Base-by-base conservation (phyloP, 176 grass and related monocot genomes). In the Triticum urartu region DNA sequence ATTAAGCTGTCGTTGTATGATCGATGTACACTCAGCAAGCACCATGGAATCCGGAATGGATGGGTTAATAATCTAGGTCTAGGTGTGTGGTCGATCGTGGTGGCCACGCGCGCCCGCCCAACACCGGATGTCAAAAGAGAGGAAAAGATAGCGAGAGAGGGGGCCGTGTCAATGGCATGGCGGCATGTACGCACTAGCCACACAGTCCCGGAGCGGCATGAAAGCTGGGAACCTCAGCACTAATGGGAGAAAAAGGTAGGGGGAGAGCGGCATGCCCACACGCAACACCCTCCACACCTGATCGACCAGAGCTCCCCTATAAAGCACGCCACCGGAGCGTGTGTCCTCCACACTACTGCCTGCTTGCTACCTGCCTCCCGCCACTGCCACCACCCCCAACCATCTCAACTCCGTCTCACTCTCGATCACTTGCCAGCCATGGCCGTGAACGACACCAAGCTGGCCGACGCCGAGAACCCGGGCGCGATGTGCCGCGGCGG, bases 271-370 rank as follows among this genome's bases (percentile, higher is more conserved):
- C 72, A 77, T 77, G 74, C 47, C 74, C 70, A 63, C 73, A 79
- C 73, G 64, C 89, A 64, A 81, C 84, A 14, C 32, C 38, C 68
- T 6, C 35, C 26, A 1, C 28, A 21, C 68, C 47, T 64, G 25
- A 18, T 0, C 50, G 50, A 2, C 0, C 50, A 50, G 14, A 47
- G 6, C 12, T 6, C 22, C 25, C 47, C 81, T 91, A 94, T 91
- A 94, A 94, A 91, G 34, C 64, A 74, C 42, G 33, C 6, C 68
- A 71, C 14, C 25, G 21, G 54, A 77, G 89, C 87, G 92, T 79
- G 91, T 94, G 89, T 81, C 80, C 78, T 77, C 84, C 92, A 94
- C 92, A 91, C 92, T 83, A 43, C 47, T 60, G 13, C 21, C 0
- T 54, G 48, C 48, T 6, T 20, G 3, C 10, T n/a, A 0, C 3